phyloP scores from a whole-genome alignment of 495 filamentous ascomycete species.

The Annulohypoxylon nitens region DNA sequence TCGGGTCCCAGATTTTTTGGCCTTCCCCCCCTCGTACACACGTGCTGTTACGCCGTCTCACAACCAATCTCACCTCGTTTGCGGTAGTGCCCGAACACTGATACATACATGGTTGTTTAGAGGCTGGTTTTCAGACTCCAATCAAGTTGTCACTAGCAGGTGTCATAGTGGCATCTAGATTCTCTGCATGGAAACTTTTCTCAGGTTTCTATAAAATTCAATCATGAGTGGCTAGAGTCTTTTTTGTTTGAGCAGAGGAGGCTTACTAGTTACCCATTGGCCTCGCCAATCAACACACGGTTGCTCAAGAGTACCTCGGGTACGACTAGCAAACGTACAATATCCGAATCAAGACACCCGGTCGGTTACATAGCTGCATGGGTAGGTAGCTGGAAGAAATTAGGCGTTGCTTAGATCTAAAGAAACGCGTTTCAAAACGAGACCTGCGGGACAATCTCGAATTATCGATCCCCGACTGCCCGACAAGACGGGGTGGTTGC shows the following conservation, averaged over 20 bases:
- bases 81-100: slow-evolving; percentile 40
- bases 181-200: background rate
- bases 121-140: slow-evolving; percentile 15
- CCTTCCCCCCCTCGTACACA: slow-evolving; percentile 43
- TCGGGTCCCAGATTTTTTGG: slow-evolving; percentile 46
- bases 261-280: background rate
- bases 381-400: slow-evolving; percentile 19
- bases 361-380: slow-evolving; percentile 5
- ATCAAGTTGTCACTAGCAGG: slow-evolving; percentile 2
- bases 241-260: background rate
- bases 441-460: slow-evolving; percentile 32
- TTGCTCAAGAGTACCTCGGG: slow-evolving; percentile 15
- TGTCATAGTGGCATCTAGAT: slow-evolving; percentile 1
- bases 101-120: slow-evolving; percentile 22
- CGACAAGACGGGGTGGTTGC: slow-evolving; percentile 17
- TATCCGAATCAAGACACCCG: slow-evolving; percentile 13
- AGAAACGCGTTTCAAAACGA: slow-evolving; percentile 42
- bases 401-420: slow-evolving; percentile 24
- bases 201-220: background rate
- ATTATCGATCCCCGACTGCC: slow-evolving; percentile 11
- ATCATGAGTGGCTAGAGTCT: background rate
- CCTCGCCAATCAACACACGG: background rate
- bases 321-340: slow-evolving; percentile 24
- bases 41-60: slow-evolving; percentile 46
- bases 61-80: slow-evolving; percentile 50